phyloP scores from a whole-genome alignment of 2,329 filamentous ascomycete genomes.

The Golovinomyces cichoracearum region DNA sequence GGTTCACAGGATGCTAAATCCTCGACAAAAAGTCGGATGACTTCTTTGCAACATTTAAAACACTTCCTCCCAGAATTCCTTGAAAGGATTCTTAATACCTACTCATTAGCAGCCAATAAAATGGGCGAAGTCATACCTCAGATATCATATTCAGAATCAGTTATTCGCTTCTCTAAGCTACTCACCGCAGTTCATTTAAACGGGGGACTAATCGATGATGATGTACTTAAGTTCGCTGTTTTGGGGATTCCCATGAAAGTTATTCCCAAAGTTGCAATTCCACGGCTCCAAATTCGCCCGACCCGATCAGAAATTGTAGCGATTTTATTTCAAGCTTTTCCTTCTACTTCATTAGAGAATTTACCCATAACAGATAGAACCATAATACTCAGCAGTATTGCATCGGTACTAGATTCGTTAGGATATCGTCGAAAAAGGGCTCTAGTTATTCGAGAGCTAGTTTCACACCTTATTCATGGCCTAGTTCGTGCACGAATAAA shows the following conservation, averaged over 20 bases:
- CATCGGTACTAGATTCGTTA: constrained; percentile 55
- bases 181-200: constrained; percentile 39
- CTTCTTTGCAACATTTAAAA: constrained; percentile 26
- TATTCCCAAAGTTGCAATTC: constrained; percentile 20
- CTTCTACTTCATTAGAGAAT: constrained; percentile 35
- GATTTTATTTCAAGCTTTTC: constrained; percentile 43
- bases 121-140: constrained; percentile 43
- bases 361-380: constrained; percentile 52
- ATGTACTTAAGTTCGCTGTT: constrained; percentile 38
- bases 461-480: constrained; percentile 58
- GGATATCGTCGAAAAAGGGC: constrained; percentile 74
- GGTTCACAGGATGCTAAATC: constrained; percentile 12
- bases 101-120: constrained; percentile 36
- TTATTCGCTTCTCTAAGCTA: constrained; percentile 47
- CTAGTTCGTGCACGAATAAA: constrained; percentile 76
- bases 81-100: constrained; percentile 48
- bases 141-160: constrained; percentile 44
- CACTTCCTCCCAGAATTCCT: constrained; percentile 43
- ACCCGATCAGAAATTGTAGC: constrained; percentile 37
- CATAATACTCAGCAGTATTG: constrained; percentile 60
- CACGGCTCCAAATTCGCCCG: constrained; percentile 29
- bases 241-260: constrained; percentile 30
- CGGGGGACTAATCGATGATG: constrained; percentile 33
- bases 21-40: constrained; percentile 12
- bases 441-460: constrained; percentile 63